Evolutionary conservation across 1,139 yeast species (phyloP).

Genomic region (Entelexis sorbosivorans): DNA sequence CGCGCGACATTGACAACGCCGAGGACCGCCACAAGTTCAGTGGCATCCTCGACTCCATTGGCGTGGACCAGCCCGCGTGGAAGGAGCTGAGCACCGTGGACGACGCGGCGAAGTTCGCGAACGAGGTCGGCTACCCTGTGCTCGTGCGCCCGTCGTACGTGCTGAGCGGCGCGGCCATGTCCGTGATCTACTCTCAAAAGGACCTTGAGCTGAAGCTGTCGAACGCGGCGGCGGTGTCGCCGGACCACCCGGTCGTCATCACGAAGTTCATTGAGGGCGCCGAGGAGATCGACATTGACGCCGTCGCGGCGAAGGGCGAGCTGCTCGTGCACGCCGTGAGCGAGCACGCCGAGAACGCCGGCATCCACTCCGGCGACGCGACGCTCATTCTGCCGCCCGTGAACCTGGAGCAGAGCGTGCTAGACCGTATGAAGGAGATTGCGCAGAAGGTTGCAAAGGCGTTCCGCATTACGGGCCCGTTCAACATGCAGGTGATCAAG

Average conservation of each 20-base stretch:
- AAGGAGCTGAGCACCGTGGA: slow-evolving; percentile 78
- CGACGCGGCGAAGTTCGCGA: slow-evolving; percentile 80
- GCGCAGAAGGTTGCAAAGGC: slow-evolving; percentile 91
- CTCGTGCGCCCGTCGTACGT: slow-evolving; percentile 96
- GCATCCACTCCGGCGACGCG: slow-evolving; percentile 98
- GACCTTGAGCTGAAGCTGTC: slow-evolving; percentile 74
- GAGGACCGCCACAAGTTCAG: slow-evolving; percentile 98
- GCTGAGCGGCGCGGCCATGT: slow-evolving; percentile 97
- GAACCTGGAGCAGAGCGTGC: slow-evolving; percentile 77
- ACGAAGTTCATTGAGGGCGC: slow-evolving; percentile 94
- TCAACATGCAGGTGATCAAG: slow-evolving; percentile 93
- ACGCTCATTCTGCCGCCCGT: slow-evolving; percentile 91
- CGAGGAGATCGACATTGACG: slow-evolving; percentile 94
- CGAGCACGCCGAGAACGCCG: slow-evolving; percentile 97
- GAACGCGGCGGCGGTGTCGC: slow-evolving; percentile 83
- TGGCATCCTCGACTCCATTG: slow-evolving; percentile 79
- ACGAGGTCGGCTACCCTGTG: slow-evolving; percentile 85
- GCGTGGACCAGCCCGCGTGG: slow-evolving; percentile 96
- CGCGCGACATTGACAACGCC: slow-evolving; percentile 90
- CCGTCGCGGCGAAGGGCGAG: slow-evolving; percentile 80
- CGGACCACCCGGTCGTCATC: slow-evolving; percentile 94
- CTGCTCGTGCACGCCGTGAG: slow-evolving; percentile 91
- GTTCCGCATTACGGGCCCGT: slow-evolving; percentile 95
- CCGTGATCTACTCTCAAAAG: slow-evolving; percentile 65
- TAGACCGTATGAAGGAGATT: slow-evolving; percentile 80